phyloP scores from a whole-genome alignment of 371 early-diverging fungal species.

The Conidiobolus incongruus region DNA sequence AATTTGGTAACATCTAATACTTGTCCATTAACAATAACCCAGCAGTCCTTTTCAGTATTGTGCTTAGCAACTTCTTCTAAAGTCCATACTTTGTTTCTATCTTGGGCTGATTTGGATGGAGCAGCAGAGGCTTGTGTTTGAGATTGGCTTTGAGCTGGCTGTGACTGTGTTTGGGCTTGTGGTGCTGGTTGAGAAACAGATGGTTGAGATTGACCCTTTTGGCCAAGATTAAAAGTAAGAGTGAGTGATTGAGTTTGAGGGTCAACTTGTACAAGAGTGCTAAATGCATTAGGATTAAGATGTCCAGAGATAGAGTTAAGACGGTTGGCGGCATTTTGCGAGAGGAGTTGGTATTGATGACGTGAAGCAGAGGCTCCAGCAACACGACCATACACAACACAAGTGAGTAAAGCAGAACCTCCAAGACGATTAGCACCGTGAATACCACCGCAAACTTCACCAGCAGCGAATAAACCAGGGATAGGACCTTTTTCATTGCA shows the following conservation, averaged over 20 bases:
- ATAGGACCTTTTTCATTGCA: slow-evolving; percentile 23
- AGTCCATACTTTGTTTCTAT: slow-evolving; percentile 9
- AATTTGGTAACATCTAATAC: slow-evolving; percentile 87
- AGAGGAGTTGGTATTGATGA: slow-evolving; percentile 30
- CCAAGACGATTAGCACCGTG: slow-evolving; percentile 74
- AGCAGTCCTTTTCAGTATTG: slow-evolving; percentile 72
- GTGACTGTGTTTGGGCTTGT: slow-evolving; percentile 9
- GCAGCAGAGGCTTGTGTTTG: slow-evolving; percentile 8
- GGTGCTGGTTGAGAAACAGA: slow-evolving; percentile 7
- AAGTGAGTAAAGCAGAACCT: slow-evolving; percentile 73
- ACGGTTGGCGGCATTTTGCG: slow-evolving; percentile 31
- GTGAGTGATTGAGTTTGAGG: slow-evolving; percentile 27
- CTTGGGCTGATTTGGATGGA: slow-evolving; percentile 23
- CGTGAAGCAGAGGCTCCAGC: slow-evolving; percentile 58
- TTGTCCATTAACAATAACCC: slow-evolving; percentile 81
- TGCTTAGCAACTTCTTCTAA: slow-evolving; percentile 45
- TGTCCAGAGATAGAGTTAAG: slow-evolving; percentile 47
- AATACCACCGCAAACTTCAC: slow-evolving; percentile 72
- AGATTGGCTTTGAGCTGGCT: slow-evolving; percentile 11
- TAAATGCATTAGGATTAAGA: slow-evolving; percentile 25
- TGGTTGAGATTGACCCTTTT: slow-evolving; percentile 5
- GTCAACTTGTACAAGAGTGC: slow-evolving; percentile 19
- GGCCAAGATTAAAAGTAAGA: slow-evolving; percentile 35
- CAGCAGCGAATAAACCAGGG: slow-evolving; percentile 78
- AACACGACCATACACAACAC: slow-evolving; percentile 91